Percentiles rank a stretch among this genome's conserved stretches.
phyloP scores from a whole-genome alignment of 305 asterid genomes.

The Fraxinus floribunda region DNA sequence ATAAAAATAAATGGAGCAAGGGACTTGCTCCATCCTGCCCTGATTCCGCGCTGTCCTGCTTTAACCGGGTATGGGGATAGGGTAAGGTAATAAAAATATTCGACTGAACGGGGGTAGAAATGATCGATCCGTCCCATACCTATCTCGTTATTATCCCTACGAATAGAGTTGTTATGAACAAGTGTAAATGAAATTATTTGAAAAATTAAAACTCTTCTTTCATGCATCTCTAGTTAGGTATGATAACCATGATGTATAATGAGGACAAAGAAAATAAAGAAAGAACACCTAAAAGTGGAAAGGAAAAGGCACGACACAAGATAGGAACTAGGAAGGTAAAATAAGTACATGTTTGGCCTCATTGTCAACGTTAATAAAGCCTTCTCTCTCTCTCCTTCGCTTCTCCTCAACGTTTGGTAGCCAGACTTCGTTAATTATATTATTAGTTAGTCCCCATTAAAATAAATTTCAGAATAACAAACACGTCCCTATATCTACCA shows the following conservation, averaged over 20 bases:
- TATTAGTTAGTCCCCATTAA: background rate
- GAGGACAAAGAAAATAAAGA: background rate
- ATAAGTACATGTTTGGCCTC: background rate
- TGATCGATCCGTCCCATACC: too few relatives aligned
- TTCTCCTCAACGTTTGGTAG: constrained; percentile 43
- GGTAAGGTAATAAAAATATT: too few relatives aligned
- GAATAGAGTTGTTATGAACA: too few relatives aligned
- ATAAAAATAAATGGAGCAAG: too few relatives aligned
- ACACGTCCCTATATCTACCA: background rate
- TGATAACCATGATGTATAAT: background rate
- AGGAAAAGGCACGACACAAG: background rate
- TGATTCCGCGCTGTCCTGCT: too few relatives aligned
- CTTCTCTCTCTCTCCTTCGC: constrained; percentile 27
- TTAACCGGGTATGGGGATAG: too few relatives aligned
- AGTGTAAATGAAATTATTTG: background rate
- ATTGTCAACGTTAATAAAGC: background rate
- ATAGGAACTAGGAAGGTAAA: background rate
- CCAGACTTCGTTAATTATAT: constrained; percentile 11
- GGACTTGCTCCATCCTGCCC: too few relatives aligned
- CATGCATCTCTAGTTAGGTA: background rate
- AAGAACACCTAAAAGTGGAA: background rate
- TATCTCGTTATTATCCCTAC: too few relatives aligned
- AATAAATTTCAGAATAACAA: background rate
- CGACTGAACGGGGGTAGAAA: too few relatives aligned
- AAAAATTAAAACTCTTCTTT: background rate